These are phyloP conservation scores for Microglena sp. DNA, from an alignment of 139 green algal genomes.

Conservation along the genomic window DNA sequence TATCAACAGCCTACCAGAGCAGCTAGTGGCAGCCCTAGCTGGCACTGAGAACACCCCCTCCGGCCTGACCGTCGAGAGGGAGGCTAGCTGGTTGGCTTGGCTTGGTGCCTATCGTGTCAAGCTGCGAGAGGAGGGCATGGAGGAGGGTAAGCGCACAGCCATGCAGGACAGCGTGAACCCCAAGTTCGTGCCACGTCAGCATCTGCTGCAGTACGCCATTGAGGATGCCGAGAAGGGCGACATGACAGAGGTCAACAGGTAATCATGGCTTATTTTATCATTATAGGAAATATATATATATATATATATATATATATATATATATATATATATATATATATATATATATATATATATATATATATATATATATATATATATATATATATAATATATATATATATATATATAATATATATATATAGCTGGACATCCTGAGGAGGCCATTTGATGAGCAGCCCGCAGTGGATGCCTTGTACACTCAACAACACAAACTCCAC, in stretches of 20 bases:
- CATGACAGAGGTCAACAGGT: constrained; percentile 18
- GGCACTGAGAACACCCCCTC: too few relatives aligned
- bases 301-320: background rate
- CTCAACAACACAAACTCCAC: too few relatives aligned
- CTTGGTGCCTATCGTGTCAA: constrained; percentile 38
- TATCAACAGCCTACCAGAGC: too few relatives aligned
- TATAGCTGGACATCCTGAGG: too few relatives aligned
- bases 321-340: background rate
- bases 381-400: too few relatives aligned
- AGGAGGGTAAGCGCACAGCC: constrained; percentile 26
- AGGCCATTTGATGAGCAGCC: too few relatives aligned
- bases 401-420: too few relatives aligned
- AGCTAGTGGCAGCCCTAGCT: too few relatives aligned
- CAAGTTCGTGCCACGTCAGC: constrained; percentile 72
- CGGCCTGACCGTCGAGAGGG: constrained; percentile 26
- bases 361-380: too few relatives aligned
- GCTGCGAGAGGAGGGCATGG: constrained; percentile 40
- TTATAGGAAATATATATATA: background rate
- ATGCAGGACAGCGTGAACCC: constrained; percentile 56
- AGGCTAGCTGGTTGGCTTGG: constrained; percentile 51
- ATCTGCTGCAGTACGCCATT: constrained; percentile 73
- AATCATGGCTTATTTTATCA: background rate
- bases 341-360: background rate
- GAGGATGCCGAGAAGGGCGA: constrained; percentile 37
- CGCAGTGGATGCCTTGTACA: too few relatives aligned